These are phyloP conservation scores for Pisolithus orientalis DNA, from an alignment of 768 basidiomycete genomes.

Conservation along the genomic window DNA sequence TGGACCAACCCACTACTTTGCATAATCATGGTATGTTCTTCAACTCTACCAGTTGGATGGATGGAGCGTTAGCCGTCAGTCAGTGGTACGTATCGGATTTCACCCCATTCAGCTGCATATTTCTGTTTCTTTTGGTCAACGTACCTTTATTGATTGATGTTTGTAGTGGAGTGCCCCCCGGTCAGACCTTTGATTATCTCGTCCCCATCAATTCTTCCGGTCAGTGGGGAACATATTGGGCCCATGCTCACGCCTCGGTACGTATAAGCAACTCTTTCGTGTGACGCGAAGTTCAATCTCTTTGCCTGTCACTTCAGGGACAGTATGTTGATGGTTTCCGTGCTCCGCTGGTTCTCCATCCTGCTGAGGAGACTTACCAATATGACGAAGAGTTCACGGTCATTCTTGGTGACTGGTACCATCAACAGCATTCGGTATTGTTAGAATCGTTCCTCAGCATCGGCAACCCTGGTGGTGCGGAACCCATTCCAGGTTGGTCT, in stretches of 20 bases:
- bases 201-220: constrained; percentile 63
- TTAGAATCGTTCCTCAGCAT: constrained; percentile 62
- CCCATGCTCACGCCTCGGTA: constrained; percentile 58
- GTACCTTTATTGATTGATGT: background rate
- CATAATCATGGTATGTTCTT: constrained; percentile 98
- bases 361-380: constrained; percentile 51
- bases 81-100: constrained; percentile 58
- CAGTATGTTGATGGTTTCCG: constrained; percentile 93
- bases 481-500: constrained; percentile 75
- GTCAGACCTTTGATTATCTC: constrained; percentile 64
- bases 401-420: constrained; percentile 90
- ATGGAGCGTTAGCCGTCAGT: constrained; percentile 76
- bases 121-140: too few relatives aligned
- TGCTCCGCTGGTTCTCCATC: constrained; percentile 77
- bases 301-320: constrained; percentile 37
- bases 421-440: constrained; percentile 61
- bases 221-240: constrained; percentile 81
- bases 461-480: constrained; percentile 75
- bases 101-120: too few relatives aligned
- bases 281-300: background rate
- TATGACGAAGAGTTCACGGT: constrained; percentile 93
- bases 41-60: constrained; percentile 81
- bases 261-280: background rate
- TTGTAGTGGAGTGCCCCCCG: constrained; percentile 70
- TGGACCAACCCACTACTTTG: constrained; percentile 61